Conservation (phyloP, 345 rosid genomes). For the Mercurialis annua region DNA sequence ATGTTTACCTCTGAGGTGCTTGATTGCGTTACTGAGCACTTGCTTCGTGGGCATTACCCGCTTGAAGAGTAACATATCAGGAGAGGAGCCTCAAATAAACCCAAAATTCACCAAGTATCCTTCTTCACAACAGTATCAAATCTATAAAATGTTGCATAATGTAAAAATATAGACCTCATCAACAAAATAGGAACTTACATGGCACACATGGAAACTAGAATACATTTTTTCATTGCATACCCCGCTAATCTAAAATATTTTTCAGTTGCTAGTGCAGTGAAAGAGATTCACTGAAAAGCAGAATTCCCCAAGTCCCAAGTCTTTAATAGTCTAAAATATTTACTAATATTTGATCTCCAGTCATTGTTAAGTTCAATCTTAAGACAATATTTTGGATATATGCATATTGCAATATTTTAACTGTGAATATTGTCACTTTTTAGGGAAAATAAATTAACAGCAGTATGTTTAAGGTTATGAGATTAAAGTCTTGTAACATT, state of each 20-base stretch:
- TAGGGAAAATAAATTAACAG: background rate
- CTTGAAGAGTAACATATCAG: constrained; percentile 18
- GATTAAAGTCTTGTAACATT: background rate
- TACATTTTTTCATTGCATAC: background rate
- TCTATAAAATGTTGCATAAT: background rate
- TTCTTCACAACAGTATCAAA: background rate
- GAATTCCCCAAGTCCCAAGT: background rate
- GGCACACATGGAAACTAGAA: background rate
- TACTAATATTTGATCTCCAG: background rate
- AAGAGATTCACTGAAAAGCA: background rate
- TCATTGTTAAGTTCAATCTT: background rate
- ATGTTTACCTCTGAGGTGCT: constrained; percentile 15
- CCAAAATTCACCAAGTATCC: background rate
- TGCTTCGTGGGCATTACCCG: constrained; percentile 8
- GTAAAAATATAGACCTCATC: background rate
- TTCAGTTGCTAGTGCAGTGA: background rate
- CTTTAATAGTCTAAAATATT: background rate
- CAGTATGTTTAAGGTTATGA: background rate
- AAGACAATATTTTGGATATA: background rate
- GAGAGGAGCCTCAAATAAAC: background rate
- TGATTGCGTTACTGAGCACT: constrained; percentile 1
- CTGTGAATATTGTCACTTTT: background rate
- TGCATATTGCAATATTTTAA: background rate
- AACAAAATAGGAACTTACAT: background rate
- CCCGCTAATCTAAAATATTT: background rate